Evolutionary conservation across 768 basidiomycete species (phyloP), one percentile per base, ranked within the genome.

Genomic region (Mycena rosella): DNA sequence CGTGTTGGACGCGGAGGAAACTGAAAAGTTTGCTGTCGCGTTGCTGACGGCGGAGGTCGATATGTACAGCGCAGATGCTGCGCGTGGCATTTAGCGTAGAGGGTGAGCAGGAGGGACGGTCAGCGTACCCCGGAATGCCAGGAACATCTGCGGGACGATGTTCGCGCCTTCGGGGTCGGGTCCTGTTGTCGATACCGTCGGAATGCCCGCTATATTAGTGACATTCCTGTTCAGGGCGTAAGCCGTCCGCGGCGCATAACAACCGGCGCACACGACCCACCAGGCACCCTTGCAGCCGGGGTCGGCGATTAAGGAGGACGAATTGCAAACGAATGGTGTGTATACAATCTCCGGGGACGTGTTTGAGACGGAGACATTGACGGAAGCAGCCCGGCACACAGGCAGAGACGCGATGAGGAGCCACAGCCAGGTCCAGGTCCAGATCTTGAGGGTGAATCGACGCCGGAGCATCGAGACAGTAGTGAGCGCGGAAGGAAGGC

Each of bases 141-240:
- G 74, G 72, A 89, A 89, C 78, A 89, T 79, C 64, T 89, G 89
- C 2, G 88, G 88, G 63, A 87, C 75, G 42, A 87, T 80, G 61
- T 83, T 75, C 24, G 75, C 80, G 18, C 82, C 77, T 44, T 75
- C 76, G 42, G 81, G 72, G 70, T 80, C 78, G 7, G 86, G 84
- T 2, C 88, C 88, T 48, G 75, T 67, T 22, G 86, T 85, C 40
- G 81, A 78, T 27, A 82, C 76, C 36, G 77, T 63, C 10, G 72
- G 64, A 36, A 63, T 53, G 24, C 72, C 74, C 60, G 70, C 67
- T 32, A 76, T 45, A 24, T 72, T 51, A 5, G 72, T 68, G 11
- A 78, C 70, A 68, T 77, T 77, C 81, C 80, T 80, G 14, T 32
- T 6, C 42, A 22, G 20, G 32, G 55, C 60, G 63, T 63, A 32